Evolutionary conservation across 805 yeast genomes (phyloP).

Genomic region (Wickerhamomyces chaumierensis): DNA sequence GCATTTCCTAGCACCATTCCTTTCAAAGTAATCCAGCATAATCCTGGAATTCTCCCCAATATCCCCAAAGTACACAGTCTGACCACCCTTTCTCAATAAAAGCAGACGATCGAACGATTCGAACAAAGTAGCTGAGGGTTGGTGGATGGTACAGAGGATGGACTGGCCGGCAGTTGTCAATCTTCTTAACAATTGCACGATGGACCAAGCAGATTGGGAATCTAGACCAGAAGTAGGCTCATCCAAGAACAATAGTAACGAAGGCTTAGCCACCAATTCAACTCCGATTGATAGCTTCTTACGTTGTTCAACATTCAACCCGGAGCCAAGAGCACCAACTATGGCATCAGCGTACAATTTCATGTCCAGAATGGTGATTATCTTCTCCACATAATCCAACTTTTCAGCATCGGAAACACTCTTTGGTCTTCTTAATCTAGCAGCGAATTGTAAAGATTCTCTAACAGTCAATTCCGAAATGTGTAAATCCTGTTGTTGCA

Average conservation of each 20-base stretch:
- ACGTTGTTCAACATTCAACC: conserved; percentile 73
- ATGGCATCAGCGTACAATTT: conserved; percentile 20
- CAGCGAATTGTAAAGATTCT: conserved; percentile 68
- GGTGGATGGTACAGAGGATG: conserved; percentile 70
- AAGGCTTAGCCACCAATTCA: conserved; percentile 61
- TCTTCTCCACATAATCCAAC: conserved; percentile 32
- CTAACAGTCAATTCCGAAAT: conserved; percentile 63
- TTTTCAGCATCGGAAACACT: conserved; percentile 30
- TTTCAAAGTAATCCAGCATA: neutral
- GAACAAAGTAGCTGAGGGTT: conserved; percentile 64
- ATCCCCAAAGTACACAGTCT: neutral
- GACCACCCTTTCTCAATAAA: conserved; percentile 22
- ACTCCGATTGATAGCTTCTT: conserved; percentile 75
- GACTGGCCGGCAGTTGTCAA: conserved; percentile 52
- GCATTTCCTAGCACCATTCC: neutral
- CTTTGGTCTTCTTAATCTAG: conserved; percentile 50
- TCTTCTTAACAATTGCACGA: conserved; percentile 45
- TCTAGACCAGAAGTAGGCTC: conserved; percentile 90
- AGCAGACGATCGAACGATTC: conserved; percentile 63
- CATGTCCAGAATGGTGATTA: conserved; percentile 53
- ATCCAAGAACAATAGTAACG: conserved; percentile 56
- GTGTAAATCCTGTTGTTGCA: conserved; percentile 71
- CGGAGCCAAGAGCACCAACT: conserved; percentile 49
- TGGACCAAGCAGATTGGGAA: conserved; percentile 63
- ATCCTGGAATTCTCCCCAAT: neutral